phyloP scores from a whole-genome alignment of 2,329 filamentous ascomycete genomes.

The Fusarium sp. region DNA sequence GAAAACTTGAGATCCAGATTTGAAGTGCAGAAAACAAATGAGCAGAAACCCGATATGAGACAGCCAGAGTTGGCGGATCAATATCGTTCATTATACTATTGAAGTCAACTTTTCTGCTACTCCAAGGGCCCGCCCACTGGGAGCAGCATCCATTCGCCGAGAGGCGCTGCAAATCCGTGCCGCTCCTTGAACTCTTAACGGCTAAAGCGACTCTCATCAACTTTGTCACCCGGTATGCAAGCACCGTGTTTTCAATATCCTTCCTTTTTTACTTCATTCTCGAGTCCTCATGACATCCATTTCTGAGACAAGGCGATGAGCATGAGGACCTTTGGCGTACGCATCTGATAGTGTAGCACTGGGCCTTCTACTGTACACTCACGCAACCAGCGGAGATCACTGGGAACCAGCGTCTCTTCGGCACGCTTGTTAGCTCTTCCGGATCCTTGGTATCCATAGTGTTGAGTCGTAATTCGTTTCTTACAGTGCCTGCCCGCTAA shows the following conservation, averaged over 20 bases:
- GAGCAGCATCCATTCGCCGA: conserved; percentile 42
- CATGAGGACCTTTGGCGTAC: neutral
- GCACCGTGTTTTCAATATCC: conserved; percentile 19
- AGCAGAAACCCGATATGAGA: neutral
- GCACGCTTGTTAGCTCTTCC: conserved; percentile 26
- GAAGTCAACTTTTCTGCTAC: conserved; percentile 1
- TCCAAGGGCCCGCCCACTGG: conserved; percentile 30
- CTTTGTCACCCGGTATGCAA: conserved; percentile 16
- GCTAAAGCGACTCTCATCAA: conserved; percentile 16
- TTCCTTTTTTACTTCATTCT: conserved; percentile 5
- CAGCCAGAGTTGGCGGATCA: neutral
- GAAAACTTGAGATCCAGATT: neutral
- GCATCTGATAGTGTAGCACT: conserved; percentile 8
- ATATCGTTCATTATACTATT: neutral
- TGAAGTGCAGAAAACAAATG: neutral
- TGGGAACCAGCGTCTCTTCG: conserved; percentile 8
- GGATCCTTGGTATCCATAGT: conserved; percentile 20
- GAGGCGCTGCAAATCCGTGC: conserved; percentile 30
- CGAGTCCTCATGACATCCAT: conserved; percentile 12
- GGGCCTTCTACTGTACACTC: neutral
- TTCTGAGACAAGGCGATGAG: conserved; percentile 24
- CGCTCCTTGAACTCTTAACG: conserved; percentile 32
- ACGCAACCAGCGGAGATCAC: neutral
- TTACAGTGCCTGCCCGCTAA: conserved; percentile 22
- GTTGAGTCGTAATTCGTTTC: conserved; percentile 21